Conservation (phyloP, 2,329 filamentous ascomycete species). For the Microdochium paspali region DNA sequence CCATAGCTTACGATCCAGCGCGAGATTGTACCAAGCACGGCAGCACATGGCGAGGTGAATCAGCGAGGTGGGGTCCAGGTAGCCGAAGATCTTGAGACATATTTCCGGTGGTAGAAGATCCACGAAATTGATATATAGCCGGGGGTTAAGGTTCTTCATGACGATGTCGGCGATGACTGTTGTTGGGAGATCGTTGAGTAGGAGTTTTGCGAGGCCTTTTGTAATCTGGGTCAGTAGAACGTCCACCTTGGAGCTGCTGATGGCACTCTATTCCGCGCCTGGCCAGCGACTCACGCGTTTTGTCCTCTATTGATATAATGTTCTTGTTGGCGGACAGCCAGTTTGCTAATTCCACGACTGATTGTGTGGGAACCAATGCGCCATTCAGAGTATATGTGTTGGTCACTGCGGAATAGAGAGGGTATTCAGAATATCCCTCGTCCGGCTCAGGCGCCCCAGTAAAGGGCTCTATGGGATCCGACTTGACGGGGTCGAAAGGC, state of each 20-base stretch:
- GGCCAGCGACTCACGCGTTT: slow-evolving; percentile 31
- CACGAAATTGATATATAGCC: slow-evolving; percentile 90
- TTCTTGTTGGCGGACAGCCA: slow-evolving; percentile 42
- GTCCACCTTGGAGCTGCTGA: neutral
- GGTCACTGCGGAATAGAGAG: slow-evolving; percentile 33
- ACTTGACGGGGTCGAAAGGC: slow-evolving; percentile 9
- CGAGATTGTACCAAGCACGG: slow-evolving; percentile 70
- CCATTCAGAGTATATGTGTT: slow-evolving; percentile 3
- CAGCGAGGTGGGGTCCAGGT: slow-evolving; percentile 73
- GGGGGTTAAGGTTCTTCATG: slow-evolving; percentile 60
- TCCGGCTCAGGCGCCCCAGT: slow-evolving; percentile 55
- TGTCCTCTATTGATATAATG: slow-evolving; percentile 36
- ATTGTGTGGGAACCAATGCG: slow-evolving; percentile 22
- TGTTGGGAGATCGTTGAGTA: slow-evolving; percentile 71
- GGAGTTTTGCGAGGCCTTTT: slow-evolving; percentile 68
- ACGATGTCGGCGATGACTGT: slow-evolving; percentile 74
- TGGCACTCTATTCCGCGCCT: neutral
- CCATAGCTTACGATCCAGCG: slow-evolving; percentile 81
- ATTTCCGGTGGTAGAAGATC: slow-evolving; percentile 80
- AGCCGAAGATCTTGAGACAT: slow-evolving; percentile 79
- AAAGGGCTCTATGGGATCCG: slow-evolving; percentile 30
- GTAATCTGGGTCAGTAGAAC: slow-evolving; percentile 8
- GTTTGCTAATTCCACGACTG: slow-evolving; percentile 33
- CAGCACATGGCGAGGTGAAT: slow-evolving; percentile 73
- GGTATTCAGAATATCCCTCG: slow-evolving; percentile 81